Evolutionary conservation across 441 rosid genomes (phyloP).

Genomic region (Daphne laureola): DNA sequence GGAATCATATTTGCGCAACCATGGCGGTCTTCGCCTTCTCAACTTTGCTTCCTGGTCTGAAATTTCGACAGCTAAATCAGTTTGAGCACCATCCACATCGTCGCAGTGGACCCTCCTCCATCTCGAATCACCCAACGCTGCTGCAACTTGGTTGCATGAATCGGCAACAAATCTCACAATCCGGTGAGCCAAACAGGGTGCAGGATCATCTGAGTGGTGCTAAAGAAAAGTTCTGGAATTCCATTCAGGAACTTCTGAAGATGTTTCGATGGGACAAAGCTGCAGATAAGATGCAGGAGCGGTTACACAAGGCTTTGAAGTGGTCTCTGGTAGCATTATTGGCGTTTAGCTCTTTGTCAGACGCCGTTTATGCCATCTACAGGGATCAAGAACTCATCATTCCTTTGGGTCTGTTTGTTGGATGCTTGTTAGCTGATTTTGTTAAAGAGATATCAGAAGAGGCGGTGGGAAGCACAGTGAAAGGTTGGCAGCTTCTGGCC

Average conservation of each 20-base stretch:
- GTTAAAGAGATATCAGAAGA: conserved; percentile 26
- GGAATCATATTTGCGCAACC: background rate
- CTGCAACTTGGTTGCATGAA: conserved; percentile 17
- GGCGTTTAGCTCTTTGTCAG: conserved; percentile 26
- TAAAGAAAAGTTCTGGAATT: conserved; percentile 27
- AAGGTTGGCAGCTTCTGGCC: conserved; percentile 15
- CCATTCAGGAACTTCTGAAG: conserved; percentile 24
- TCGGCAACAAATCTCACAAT: conserved; percentile 18
- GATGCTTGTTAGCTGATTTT: conserved; percentile 32
- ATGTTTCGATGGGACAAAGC: conserved; percentile 41
- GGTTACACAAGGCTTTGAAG: conserved; percentile 23
- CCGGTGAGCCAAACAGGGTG: conserved; percentile 24
- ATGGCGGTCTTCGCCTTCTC: conserved; percentile 26
- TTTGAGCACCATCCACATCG: conserved; percentile 12
- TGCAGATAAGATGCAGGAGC: conserved; percentile 17
- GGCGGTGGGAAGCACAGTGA: conserved; percentile 21
- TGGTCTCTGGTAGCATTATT: conserved; percentile 26
- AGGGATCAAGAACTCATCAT: conserved; percentile 33
- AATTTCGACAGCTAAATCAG: conserved; percentile 17
- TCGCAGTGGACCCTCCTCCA: conserved; percentile 11
- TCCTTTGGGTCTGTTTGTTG: conserved; percentile 39
- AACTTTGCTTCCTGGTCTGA: conserved; percentile 3
- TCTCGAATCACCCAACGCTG: background rate
- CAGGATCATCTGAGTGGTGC: conserved; percentile 15
- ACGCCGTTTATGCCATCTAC: conserved; percentile 28